Evolutionary conservation across 2,329 filamentous ascomycete species (phyloP).

Genomic region (Aspergillus proliferans): DNA sequence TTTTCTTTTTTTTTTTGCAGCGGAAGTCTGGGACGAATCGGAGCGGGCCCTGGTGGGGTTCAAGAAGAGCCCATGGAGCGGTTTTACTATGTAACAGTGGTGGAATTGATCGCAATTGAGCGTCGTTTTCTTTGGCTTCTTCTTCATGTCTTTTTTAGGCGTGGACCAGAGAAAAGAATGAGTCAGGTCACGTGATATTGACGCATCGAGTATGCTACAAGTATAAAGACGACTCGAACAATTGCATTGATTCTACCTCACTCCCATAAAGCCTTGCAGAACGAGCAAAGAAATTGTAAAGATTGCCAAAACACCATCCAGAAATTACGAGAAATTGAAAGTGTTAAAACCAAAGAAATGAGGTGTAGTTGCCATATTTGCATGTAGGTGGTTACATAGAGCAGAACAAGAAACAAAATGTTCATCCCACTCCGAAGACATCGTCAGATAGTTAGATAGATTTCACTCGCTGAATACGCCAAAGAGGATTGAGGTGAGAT

Average conservation of each 20-base stretch:
- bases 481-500: slow-evolving; percentile 22
- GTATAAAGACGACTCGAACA: background rate
- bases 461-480: slow-evolving; percentile 25
- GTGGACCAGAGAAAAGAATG: background rate
- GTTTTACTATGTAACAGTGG: too few species aligned
- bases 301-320: slow-evolving; percentile 16
- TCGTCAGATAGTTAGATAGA: slow-evolving; percentile 22
- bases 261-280: background rate
- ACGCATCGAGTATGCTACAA: background rate
- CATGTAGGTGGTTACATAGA: slow-evolving; percentile 21
- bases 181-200: background rate
- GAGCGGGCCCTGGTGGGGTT: slow-evolving; percentile 22
- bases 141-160: background rate
- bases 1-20: slow-evolving; percentile 34
- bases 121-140: background rate
- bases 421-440: slow-evolving; percentile 8
- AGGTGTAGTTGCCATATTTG: slow-evolving; percentile 5
- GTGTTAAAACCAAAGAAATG: slow-evolving; percentile 4
- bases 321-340: slow-evolving; percentile 10
- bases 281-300: slow-evolving; percentile 5
- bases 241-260: background rate
- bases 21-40: slow-evolving; percentile 30
- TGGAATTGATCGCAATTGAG: background rate
- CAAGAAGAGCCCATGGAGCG: slow-evolving; percentile 3
- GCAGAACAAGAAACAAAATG: slow-evolving; percentile 27